These are phyloP conservation scores for Fusarium begoniae DNA, from an alignment of 2,329 filamentous ascomycete species.

Conservation along the genomic window DNA sequence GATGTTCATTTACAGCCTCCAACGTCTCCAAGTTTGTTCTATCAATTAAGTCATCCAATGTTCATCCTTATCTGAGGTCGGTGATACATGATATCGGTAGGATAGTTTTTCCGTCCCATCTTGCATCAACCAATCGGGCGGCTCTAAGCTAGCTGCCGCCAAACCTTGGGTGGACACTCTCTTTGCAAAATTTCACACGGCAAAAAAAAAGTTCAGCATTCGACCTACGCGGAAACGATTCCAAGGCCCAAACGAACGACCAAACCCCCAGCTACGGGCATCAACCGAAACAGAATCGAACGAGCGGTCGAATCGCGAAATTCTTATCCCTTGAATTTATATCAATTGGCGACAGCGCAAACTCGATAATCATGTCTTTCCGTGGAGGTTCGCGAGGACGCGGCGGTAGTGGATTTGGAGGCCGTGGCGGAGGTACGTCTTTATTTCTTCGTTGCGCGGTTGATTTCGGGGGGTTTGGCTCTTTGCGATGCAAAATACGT, in stretches of 20 bases:
- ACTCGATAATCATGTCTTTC: constrained; percentile 49
- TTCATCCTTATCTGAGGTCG: neutral
- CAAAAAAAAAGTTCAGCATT: constrained; percentile 38
- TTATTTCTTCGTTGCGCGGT: neutral
- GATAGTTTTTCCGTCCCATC: constrained; percentile 32
- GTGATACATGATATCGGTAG: neutral
- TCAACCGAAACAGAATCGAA: neutral
- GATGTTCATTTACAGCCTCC: neutral
- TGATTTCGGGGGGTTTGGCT: neutral
- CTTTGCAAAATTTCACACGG: constrained; percentile 45
- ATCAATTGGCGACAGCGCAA: constrained; percentile 22
- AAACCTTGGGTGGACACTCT: constrained; percentile 28
- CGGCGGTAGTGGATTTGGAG: constrained; percentile 48
- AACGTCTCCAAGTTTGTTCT: neutral
- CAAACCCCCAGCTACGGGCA: constrained; percentile 7
- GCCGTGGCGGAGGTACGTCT: constrained; percentile 49
- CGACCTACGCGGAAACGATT: constrained; percentile 23
- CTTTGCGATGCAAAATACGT: neutral
- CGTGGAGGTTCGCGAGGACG: constrained; percentile 50
- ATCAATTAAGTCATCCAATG: neutral
- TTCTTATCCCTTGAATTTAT: neutral
- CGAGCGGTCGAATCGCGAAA: constrained; percentile 17
- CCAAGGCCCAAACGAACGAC: constrained; percentile 18
- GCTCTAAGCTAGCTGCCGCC: constrained; percentile 34
- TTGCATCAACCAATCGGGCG: constrained; percentile 28